These are phyloP conservation scores for Laburnicola sp. DNA, from an alignment of 2,329 filamentous ascomycete species.

Conservation along the genomic window DNA sequence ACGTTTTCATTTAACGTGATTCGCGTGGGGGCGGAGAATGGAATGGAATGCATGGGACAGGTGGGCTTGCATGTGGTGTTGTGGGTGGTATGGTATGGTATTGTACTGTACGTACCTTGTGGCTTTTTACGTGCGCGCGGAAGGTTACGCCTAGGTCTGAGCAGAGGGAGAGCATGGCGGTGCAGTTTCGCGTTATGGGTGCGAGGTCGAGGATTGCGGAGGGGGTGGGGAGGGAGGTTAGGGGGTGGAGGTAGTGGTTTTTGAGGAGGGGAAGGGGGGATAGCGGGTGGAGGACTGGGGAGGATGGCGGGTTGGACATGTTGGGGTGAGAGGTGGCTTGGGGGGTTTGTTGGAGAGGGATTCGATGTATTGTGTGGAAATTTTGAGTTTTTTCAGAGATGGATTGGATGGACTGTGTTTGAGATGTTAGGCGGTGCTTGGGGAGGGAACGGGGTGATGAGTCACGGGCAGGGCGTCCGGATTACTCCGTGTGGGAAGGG, in stretches of 20 bases:
- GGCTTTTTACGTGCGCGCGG: conserved; percentile 79
- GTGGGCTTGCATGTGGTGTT: too few species aligned
- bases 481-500: background rate
- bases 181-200: conserved; percentile 68
- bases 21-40: too few species aligned
- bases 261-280: too few species aligned
- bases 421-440: background rate
- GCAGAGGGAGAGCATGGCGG: conserved; percentile 69
- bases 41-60: too few species aligned
- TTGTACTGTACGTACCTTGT: conserved; percentile 61
- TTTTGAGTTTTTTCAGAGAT: too few species aligned
- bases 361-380: too few species aligned
- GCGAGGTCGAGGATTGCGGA: conserved; percentile 69
- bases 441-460: too few species aligned
- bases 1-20: background rate
- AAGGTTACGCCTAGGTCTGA: conserved; percentile 65
- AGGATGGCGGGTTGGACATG: conserved; percentile 6
- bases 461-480: background rate
- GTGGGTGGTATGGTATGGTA: background rate
- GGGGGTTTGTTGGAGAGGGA: too few species aligned
- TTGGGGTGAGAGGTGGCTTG: background rate
- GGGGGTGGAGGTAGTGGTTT: conserved; percentile 19
- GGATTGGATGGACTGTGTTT: background rate
- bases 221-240: conserved; percentile 59
- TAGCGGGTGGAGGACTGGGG: background rate